Conservation (phyloP, 2,329 filamentous ascomycete genomes). For the Plectosphaerella sp. region DNA sequence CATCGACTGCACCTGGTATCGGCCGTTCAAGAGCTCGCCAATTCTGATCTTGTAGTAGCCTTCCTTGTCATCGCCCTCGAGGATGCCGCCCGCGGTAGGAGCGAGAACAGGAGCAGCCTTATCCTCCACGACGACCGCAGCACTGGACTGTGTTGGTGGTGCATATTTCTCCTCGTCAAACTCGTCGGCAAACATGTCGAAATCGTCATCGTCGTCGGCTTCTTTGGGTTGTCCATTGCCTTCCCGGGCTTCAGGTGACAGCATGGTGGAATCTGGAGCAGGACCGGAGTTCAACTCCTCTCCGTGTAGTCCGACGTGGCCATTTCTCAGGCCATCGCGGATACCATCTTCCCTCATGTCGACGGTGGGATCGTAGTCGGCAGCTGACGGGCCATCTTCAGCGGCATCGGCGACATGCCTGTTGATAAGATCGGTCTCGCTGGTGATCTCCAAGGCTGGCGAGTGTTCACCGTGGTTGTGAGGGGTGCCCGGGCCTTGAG, state of each 20-base stretch:
- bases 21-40: slow-evolving; percentile 82
- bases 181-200: slow-evolving; percentile 88
- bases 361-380: slow-evolving; percentile 83
- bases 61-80: slow-evolving; percentile 91
- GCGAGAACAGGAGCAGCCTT: slow-evolving; percentile 38
- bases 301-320: slow-evolving; percentile 47
- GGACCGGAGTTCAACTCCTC: slow-evolving; percentile 20
- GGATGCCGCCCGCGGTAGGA: slow-evolving; percentile 60
- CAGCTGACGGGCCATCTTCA: slow-evolving; percentile 79
- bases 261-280: slow-evolving; percentile 12
- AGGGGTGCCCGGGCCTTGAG: slow-evolving; percentile 26
- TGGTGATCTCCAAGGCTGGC: slow-evolving; percentile 58
- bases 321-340: slow-evolving; percentile 61
- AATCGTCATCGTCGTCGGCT: slow-evolving; percentile 62
- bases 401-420: slow-evolving; percentile 39
- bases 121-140: slow-evolving; percentile 31
- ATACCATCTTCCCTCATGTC: slow-evolving; percentile 84
- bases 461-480: slow-evolving; percentile 29
- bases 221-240: slow-evolving; percentile 25
- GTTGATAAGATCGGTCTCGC: slow-evolving; percentile 66
- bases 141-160: slow-evolving; percentile 41
- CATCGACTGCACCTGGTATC: slow-evolving; percentile 83
- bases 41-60: slow-evolving; percentile 95
- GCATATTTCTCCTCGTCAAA: slow-evolving; percentile 64
- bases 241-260: slow-evolving; percentile 21